These are phyloP conservation scores for Fusarium sororula DNA, from an alignment of 2,329 filamentous ascomycete species.

Conservation along the genomic window DNA sequence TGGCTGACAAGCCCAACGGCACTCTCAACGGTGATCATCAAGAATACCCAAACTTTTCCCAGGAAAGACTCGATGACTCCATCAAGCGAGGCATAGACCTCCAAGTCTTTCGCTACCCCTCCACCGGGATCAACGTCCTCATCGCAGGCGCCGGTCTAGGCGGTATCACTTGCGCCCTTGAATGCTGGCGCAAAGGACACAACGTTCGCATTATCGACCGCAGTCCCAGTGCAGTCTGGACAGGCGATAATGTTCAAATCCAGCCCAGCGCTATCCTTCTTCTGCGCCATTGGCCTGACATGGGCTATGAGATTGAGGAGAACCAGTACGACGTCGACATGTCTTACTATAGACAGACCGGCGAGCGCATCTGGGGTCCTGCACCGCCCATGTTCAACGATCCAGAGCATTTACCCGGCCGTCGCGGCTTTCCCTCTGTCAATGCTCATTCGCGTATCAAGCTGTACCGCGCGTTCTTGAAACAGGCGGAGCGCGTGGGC, in stretches of 20 bases:
- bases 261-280: constrained; percentile 25
- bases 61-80: neutral
- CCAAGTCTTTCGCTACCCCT: constrained; percentile 24
- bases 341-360: constrained; percentile 28
- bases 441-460: constrained; percentile 23
- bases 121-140: constrained; percentile 19
- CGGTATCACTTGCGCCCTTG: constrained; percentile 12
- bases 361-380: constrained; percentile 26
- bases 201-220: constrained; percentile 23
- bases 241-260: constrained; percentile 26
- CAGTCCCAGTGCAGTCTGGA: constrained; percentile 18
- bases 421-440: constrained; percentile 19
- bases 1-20: neutral
- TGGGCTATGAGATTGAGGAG: constrained; percentile 31
- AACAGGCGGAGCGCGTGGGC: constrained; percentile 13
- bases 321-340: constrained; percentile 29
- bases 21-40: neutral
- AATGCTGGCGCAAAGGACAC: constrained; percentile 31
- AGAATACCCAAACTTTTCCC: neutral
- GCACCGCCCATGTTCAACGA: constrained; percentile 31
- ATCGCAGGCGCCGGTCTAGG: constrained; percentile 23
- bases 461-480: constrained; percentile 20
- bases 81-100: constrained; percentile 5
- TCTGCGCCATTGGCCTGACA: constrained; percentile 25
- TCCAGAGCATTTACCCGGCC: neutral